These are phyloP conservation scores for Penicillium vulpinum DNA, from an alignment of 2,329 filamentous ascomycete genomes.

Conservation along the genomic window DNA sequence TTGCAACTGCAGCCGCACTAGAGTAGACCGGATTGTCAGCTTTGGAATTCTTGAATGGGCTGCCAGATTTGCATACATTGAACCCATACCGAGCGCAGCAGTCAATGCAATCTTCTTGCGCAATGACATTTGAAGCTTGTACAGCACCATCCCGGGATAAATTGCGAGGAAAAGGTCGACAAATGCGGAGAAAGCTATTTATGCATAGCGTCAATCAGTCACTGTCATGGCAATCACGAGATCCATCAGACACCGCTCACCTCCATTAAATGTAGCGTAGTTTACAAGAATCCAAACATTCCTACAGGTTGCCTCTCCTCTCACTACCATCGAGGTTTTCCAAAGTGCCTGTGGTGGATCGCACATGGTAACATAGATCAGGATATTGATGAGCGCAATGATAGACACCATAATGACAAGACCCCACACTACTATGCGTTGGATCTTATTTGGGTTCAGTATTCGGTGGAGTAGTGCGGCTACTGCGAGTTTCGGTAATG, in stretches of 20 bases:
- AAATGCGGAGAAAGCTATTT: constrained; percentile 27
- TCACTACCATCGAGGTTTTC: constrained; percentile 26
- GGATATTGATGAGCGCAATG: constrained; percentile 33
- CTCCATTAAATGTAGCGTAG: constrained; percentile 41
- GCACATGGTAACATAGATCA: constrained; percentile 46
- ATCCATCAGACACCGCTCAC: constrained; percentile 24
- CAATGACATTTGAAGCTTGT: constrained; percentile 29
- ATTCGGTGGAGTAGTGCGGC: constrained; percentile 25
- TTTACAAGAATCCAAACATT: constrained; percentile 36
- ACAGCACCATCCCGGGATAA: constrained; percentile 28
- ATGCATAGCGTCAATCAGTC: neutral
- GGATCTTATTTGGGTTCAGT: constrained; percentile 16
- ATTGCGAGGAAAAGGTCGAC: constrained; percentile 32
- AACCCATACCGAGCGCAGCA: constrained; percentile 27
- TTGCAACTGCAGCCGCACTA: constrained; percentile 32
- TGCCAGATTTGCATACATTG: constrained; percentile 19
- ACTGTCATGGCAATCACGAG: too few species aligned
- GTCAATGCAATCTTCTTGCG: constrained; percentile 28
- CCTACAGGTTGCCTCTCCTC: constrained; percentile 34
- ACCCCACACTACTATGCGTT: constrained; percentile 15
- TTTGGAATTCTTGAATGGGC: neutral
- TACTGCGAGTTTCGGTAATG: constrained; percentile 27
- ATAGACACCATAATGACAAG: constrained; percentile 34
- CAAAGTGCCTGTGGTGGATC: constrained; percentile 40
- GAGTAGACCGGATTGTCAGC: neutral